Base-by-base conservation (phyloP, 371 early-diverging fungal genomes). In the Catenaria anguillulae region DNA sequence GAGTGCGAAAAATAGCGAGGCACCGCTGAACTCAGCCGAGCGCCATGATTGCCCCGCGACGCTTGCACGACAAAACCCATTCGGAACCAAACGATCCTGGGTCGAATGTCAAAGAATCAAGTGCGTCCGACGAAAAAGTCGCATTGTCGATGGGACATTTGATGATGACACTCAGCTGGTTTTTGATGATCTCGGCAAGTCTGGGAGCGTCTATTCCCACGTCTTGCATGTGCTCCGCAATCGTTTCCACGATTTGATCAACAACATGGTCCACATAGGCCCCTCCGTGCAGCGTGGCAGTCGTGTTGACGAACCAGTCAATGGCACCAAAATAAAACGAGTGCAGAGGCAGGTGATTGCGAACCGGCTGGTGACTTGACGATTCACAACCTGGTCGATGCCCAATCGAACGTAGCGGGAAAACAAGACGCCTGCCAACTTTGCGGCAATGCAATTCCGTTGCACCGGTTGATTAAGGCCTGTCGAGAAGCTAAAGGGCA, bases 101-200 rank as follows among this genome's bases (percentile, higher is more conserved):
- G 60, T 86, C 82, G 48, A 98, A 74, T 0, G 99, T 99, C 84
- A 99, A 83, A 67, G 81, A 90, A 68, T 99, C 99, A 73, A 99
- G 99, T 24, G 99, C 99, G 73, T 99, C 99, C 12, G 97, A 95
- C 73, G 99, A 98, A 74, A 99, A 99, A 0, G 95, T 76, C 5
- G 99, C 98, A 70, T 99, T 99, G 67, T 94, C 97, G 62, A 99
- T 96, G 62, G 88, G 69, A 68, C 89, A 89, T 74, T 99, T 99
- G 69, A 99, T 78, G 75, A 98, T 99, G 13, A 99, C 65, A 80
- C 87, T 92, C 72, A 99, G 80, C 63, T 93, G 89, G 59, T 77
- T 88, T 72, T 94, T 96, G 70, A 96, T 84, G 64, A 92, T 88
- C 68, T 82, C 77, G 10, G 94, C 88, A 73, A 88, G 92, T 48